A percentile compares a stretch with the other conserved stretches of the same genome.
Evolutionary conservation across 148 eudicot genomes (phyloP).

Genomic region (Oxyria digyna): DNA sequence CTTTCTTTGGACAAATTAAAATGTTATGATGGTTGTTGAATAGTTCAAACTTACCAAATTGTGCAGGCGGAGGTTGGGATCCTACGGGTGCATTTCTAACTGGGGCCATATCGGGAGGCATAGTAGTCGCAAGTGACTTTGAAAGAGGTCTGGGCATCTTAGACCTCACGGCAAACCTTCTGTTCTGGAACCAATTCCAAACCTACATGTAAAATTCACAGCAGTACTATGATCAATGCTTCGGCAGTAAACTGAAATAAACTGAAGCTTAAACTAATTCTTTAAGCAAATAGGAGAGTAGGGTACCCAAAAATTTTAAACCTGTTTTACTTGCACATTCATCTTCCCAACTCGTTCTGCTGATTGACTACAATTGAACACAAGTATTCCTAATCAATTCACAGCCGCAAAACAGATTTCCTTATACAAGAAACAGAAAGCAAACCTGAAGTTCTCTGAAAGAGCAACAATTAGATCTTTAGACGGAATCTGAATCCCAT

Average conservation of each 20-base stretch:
- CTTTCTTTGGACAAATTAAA: too few species aligned
- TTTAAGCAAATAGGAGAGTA: not conserved
- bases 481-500: constrained; percentile 32
- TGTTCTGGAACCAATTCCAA: constrained; percentile 98
- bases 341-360: too few species aligned
- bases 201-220: constrained; percentile 28
- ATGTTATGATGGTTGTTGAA: not conserved
- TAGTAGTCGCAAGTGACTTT: constrained; percentile 21
- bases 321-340: too few species aligned
- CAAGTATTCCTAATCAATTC: too few species aligned
- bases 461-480: too few species aligned
- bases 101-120: constrained; percentile 37
- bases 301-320: not conserved
- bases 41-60: constrained; percentile 34
- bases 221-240: not conserved
- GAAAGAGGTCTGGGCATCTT: constrained; percentile 46
- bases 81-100: constrained; percentile 37
- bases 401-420: too few species aligned
- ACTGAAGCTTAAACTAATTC: not conserved
- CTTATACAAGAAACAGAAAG: too few species aligned
- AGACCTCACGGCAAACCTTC: constrained; percentile 78
- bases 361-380: too few species aligned
- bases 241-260: not conserved
- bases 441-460: too few species aligned
- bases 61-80: constrained; percentile 28